phyloP scores from a whole-genome alignment of 202 grass and related monocot genomes.

The Schoenoplectus tabernaemontani region DNA sequence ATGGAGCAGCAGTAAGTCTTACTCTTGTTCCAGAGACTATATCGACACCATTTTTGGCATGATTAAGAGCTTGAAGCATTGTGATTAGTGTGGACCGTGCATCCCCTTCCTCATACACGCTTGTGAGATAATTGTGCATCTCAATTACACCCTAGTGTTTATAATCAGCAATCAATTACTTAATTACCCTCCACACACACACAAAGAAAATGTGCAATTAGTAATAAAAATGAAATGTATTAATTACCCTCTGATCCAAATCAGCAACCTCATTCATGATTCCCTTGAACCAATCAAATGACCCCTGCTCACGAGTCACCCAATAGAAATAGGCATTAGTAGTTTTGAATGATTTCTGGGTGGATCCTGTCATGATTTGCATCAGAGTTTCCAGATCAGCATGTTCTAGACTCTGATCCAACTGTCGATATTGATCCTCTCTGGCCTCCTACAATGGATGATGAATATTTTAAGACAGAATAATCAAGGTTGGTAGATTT shows the following conservation, averaged over 20 bases:
- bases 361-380: conserved; percentile 37
- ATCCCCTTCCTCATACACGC: conserved; percentile 97
- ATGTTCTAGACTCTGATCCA: conserved; percentile 44
- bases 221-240: background rate
- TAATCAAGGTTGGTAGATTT: conserved; percentile 11
- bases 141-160: conserved; percentile 97
- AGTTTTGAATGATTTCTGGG: conserved; percentile 58
- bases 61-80: conserved; percentile 96
- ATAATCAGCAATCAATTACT: conserved; percentile 24
- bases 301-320: conserved; percentile 96
- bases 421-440: conserved; percentile 49
- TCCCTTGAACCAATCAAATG: conserved; percentile 99
- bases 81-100: conserved; percentile 92
- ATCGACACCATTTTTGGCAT: conserved; percentile 93
- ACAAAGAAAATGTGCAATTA: conserved; percentile 8
- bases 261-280: conserved; percentile 98
- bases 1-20: conserved; percentile 22
- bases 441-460: conserved; percentile 44
- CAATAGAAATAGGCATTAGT: conserved; percentile 98
- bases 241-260: conserved; percentile 80
- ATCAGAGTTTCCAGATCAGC: conserved; percentile 73
- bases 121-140: conserved; percentile 99
- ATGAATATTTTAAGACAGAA: conserved; percentile 18
- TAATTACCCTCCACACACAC: background rate
- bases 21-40: conserved; percentile 96